These are phyloP conservation scores for Clarkia xantiana DNA, from an alignment of 345 rosid genomes.

Conservation along the genomic window DNA sequence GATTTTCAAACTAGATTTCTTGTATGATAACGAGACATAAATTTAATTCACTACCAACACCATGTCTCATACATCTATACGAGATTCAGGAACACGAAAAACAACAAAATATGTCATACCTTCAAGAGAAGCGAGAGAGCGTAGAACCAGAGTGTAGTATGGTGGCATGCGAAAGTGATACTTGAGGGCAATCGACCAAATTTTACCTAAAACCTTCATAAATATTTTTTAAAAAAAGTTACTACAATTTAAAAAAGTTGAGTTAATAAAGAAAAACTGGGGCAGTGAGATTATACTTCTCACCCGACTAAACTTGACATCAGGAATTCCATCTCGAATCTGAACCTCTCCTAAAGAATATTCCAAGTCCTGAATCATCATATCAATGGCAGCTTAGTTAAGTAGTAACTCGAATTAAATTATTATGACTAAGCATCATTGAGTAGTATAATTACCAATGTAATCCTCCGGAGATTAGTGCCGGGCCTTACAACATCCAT, in stretches of 20 bases:
- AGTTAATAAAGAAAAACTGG: too few relatives aligned
- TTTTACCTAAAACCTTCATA: conserved; percentile 77
- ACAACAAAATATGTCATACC: conserved; percentile 28
- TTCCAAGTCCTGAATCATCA: conserved; percentile 65
- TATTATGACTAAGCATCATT: background rate
- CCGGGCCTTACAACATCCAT: conserved; percentile 91
- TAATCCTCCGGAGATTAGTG: conserved; percentile 47
- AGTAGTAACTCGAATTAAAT: background rate
- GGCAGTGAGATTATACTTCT: too few relatives aligned
- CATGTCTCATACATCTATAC: too few relatives aligned
- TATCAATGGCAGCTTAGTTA: background rate
- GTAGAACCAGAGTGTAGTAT: conserved; percentile 80
- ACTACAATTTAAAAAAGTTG: too few relatives aligned
- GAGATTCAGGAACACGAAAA: background rate
- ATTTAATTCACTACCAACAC: too few relatives aligned
- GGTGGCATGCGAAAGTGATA: conserved; percentile 95
- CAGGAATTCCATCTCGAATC: conserved; percentile 72
- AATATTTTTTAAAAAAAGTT: too few relatives aligned
- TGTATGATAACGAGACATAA: too few relatives aligned
- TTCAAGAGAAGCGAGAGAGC: conserved; percentile 93
- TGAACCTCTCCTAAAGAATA: conserved; percentile 71
- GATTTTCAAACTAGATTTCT: too few relatives aligned
- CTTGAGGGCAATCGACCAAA: conserved; percentile 76
- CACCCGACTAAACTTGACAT: conserved; percentile 88
- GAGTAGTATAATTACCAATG: conserved; percentile 35